A percentile compares a stretch with the other conserved stretches of the same genome.
phyloP scores from a whole-genome alignment of 495 filamentous ascomycete species.

The Hypoxylon lenormandii region DNA sequence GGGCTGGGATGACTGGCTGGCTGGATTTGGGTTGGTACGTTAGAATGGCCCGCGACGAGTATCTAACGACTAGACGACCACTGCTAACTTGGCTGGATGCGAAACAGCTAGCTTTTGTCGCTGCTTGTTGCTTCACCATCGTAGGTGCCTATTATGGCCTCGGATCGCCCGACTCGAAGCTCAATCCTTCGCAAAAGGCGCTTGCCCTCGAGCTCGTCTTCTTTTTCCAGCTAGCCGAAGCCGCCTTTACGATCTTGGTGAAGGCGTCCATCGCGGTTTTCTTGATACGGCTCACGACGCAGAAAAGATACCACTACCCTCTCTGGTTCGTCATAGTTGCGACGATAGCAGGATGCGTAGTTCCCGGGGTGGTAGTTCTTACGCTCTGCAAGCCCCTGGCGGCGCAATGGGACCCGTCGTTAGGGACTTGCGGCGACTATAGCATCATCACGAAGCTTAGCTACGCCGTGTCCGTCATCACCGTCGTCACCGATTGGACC shows the following conservation, averaged over 20 bases:
- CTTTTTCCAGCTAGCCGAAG: constrained; percentile 2
- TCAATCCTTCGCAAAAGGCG: not conserved
- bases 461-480: constrained; percentile 19
- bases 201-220: constrained; percentile 1
- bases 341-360: not conserved
- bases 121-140: not conserved
- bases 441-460: constrained; percentile 4
- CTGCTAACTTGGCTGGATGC: not conserved
- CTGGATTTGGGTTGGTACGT: constrained; percentile 1
- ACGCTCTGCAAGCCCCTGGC: constrained; percentile 7
- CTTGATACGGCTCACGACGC: constrained; percentile 3
- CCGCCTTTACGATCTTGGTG: constrained; percentile 4
- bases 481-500: constrained; percentile 15
- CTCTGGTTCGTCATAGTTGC: constrained; percentile 4
- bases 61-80: not conserved
- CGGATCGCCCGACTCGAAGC: constrained; percentile 2
- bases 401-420: constrained; percentile 11
- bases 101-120: constrained; percentile 3
- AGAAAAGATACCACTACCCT: constrained; percentile 7
- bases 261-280: constrained; percentile 10
- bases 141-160: not conserved
- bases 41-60: not conserved
- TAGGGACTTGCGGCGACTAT: constrained; percentile 6
- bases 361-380: not conserved
- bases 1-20: constrained; percentile 4